These are phyloP conservation scores for Orbilia blumenaviensis DNA, from an alignment of 2,329 filamentous ascomycete genomes.

Conservation along the genomic window DNA sequence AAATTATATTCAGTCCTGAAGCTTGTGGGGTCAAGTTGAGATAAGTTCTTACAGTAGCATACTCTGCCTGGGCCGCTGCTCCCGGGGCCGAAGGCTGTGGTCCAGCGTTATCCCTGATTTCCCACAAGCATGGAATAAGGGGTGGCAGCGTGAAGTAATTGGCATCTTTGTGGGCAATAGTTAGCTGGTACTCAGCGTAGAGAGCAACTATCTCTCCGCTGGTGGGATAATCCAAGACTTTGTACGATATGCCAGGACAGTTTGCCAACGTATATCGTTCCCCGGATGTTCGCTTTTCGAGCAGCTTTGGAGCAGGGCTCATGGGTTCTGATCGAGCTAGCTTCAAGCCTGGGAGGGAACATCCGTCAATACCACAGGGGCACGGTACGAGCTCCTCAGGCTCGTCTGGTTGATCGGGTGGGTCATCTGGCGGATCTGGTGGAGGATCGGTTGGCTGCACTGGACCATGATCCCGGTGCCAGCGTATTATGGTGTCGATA, in stretches of 20 bases:
- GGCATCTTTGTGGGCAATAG: background rate
- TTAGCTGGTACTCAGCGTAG: background rate
- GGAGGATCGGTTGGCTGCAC: constrained; percentile 1
- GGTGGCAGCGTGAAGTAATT: background rate
- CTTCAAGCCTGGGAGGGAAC: background rate
- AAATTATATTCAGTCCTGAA: background rate
- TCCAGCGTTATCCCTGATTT: background rate
- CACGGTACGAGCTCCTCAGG: background rate
- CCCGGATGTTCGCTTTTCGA: constrained; percentile 1
- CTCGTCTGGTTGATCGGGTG: background rate
- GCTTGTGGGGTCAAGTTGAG: background rate
- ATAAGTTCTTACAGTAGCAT: background rate
- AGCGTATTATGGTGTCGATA: background rate
- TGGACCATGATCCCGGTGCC: background rate
- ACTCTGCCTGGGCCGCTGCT: background rate
- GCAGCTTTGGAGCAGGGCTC: background rate
- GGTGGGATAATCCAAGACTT: background rate
- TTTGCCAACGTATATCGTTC: background rate
- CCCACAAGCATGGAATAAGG: constrained; percentile 9
- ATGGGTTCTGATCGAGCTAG: constrained; percentile 12
- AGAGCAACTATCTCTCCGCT: background rate
- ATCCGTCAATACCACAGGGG: background rate
- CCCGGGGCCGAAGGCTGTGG: background rate
- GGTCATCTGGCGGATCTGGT: background rate
- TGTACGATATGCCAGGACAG: background rate